Percentiles rank a stretch among this genome's conserved stretches.
These are phyloP conservation scores for Xanthoparmelia taractica DNA, from an alignment of 495 filamentous ascomycete genomes.

Conservation along the genomic window DNA sequence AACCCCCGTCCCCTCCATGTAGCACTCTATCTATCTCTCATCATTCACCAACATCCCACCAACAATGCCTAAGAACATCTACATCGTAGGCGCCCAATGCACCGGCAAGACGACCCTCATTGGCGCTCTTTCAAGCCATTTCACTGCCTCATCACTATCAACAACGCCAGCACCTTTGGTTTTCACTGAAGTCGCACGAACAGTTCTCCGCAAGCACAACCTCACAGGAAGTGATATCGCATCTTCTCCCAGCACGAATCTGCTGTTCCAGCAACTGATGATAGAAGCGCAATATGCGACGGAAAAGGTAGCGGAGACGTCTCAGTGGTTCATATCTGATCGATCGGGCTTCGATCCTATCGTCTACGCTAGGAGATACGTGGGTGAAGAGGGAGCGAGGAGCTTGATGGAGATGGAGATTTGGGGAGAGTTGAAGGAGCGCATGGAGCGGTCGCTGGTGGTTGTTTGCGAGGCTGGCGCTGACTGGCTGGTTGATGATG, in stretches of 20 bases:
- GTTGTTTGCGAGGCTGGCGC: slow-evolving; percentile 40
- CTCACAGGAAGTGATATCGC: slow-evolving; percentile 38
- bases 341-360: slow-evolving; percentile 45
- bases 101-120: slow-evolving; percentile 48
- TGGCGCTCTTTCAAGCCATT: slow-evolving; percentile 31
- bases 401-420: slow-evolving; percentile 25
- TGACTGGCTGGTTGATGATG: slow-evolving; percentile 42
- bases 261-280: slow-evolving; percentile 40
- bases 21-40: no score
- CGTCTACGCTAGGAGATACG: slow-evolving; percentile 38
- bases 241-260: slow-evolving; percentile 24
- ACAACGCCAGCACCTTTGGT: slow-evolving; percentile 22
- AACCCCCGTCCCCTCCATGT: no score
- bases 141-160: slow-evolving; percentile 17
- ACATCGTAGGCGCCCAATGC: slow-evolving; percentile 44
- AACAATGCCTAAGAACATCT: slow-evolving; percentile 29
- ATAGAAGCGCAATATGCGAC: slow-evolving; percentile 37
- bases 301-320: slow-evolving; percentile 27
- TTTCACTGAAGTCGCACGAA: slow-evolving; percentile 42
- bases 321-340: slow-evolving; percentile 43
- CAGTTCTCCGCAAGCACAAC: slow-evolving; percentile 33
- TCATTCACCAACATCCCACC: not conserved
- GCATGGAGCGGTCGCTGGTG: slow-evolving; percentile 36
- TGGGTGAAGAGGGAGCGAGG: slow-evolving; percentile 29
- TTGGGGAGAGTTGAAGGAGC: slow-evolving; percentile 33